phyloP scores from a whole-genome alignment of 129 eudicot genomes.

The sunflower (Helianthus annuus) region DNA sequence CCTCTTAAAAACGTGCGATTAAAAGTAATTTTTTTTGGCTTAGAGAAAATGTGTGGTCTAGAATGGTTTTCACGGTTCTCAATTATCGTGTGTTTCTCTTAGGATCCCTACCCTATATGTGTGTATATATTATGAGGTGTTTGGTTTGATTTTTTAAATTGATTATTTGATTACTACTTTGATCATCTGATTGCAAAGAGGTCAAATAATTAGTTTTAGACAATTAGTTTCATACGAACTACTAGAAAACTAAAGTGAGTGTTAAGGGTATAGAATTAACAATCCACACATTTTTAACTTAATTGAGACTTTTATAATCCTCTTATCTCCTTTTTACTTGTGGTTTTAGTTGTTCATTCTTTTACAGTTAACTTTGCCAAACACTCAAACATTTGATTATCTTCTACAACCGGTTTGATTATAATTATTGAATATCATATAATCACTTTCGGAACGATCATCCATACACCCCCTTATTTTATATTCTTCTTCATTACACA shows the following conservation, averaged over 20 bases:
- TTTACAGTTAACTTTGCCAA: not conserved
- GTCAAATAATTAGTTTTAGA: not conserved
- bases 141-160: constrained; percentile 10
- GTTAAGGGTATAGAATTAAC: not conserved
- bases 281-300: not conserved
- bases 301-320: not conserved
- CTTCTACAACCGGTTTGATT: not conserved
- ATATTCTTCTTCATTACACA: not conserved
- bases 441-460: not conserved
- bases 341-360: not conserved
- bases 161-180: not conserved
- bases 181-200: not conserved
- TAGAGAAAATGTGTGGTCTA: too few relatives aligned
- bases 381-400: not conserved
- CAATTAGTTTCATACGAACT: not conserved
- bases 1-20: too few relatives aligned
- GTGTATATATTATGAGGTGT: constrained; percentile 13
- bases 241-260: not conserved
- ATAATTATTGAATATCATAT: constrained; percentile 6
- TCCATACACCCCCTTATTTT: not conserved
- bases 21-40: too few relatives aligned
- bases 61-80: too few relatives aligned
- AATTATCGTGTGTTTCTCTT: too few relatives aligned
- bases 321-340: not conserved
- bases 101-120: too few relatives aligned